Base-by-base conservation (phyloP, 805 yeast genomes). In the Hanseniaspora jakobsenii region DNA sequence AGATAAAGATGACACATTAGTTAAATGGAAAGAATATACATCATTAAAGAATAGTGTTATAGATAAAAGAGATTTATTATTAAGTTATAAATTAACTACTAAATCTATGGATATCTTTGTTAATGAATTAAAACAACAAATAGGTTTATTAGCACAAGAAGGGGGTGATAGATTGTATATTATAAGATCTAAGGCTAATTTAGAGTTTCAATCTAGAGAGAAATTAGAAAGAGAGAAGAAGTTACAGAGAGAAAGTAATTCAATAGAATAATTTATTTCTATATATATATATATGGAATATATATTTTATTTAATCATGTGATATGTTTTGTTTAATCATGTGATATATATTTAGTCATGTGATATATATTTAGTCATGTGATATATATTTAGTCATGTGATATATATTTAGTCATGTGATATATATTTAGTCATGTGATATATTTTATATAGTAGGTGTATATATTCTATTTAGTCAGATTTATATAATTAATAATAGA, bases 11-110 rank as follows among this genome's bases (percentile, higher is more conserved):
- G 39, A 40, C 14, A 60, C 64, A 23, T 75, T 75, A 69, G 58
- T 59, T 24, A 73, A 71, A 49, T 78, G 82, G 87, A 77, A 72
- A 53, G 65, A 67, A 46, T 79, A 73, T 55, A 72, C 77, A 49
- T 62, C 61, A 27, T 62, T 76, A 32, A 81, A 80, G 56, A 73
- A 70, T 43, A 61, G 64, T 22, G 62, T 81, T 7, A 70, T 76
- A 50, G 61, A 64, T 4, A 68, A 71, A 30, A 67, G 87, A 49
- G 84, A 81, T 49, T 53, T 58, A 13, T 57, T 80, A 32, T 66
- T 68, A 13, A 50, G 54, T 10, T 56, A 60, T 17, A 54, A 61
- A 16, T 62, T 66, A 2, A 53, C 58, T 32, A 50, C 66, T 50
- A 48, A 50, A 1, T 50, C 49, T 3, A 55, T 66, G 17, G 56